Percentiles rank a stretch among this genome's conserved stretches.
These are phyloP conservation scores for Dalbergia cultrata DNA, from an alignment of 306 rosid genomes.

Conservation along the genomic window DNA sequence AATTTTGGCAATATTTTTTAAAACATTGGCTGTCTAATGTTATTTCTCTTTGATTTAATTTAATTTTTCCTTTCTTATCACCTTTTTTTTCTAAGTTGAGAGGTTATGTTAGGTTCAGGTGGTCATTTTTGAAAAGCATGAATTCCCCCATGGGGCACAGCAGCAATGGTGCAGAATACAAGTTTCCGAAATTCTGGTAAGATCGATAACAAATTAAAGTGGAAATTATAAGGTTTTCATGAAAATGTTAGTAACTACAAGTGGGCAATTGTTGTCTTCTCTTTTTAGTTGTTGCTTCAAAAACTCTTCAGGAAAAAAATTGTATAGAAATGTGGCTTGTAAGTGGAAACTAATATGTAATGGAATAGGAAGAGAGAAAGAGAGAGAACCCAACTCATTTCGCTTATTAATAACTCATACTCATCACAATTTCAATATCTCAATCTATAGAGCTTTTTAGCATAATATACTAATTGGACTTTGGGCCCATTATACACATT, in stretches of 20 bases:
- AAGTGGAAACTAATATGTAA: background rate
- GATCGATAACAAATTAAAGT: background rate
- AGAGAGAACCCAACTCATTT: too few species aligned
- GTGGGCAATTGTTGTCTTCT: background rate
- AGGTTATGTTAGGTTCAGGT: conserved; percentile 39
- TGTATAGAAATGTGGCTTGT: background rate
- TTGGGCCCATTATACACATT: too few species aligned
- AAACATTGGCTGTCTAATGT: background rate
- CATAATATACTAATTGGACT: too few species aligned
- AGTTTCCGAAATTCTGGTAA: conserved; percentile 47
- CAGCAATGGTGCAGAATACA: background rate
- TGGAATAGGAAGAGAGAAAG: too few species aligned
- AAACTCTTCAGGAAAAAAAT: background rate
- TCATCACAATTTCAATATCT: too few species aligned
- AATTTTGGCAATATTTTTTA: too few species aligned
- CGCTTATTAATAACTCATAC: too few species aligned
- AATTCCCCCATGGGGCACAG: conserved; percentile 18
- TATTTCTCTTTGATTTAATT: background rate
- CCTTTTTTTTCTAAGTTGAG: background rate
- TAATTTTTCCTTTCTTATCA: background rate
- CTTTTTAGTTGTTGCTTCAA: too few species aligned
- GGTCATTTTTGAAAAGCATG: conserved; percentile 31
- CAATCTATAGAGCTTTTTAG: too few species aligned
- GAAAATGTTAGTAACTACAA: background rate
- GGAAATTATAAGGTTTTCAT: background rate